Conservation (phyloP, 1,284 basidiomycete genomes). For the Sphagnurus paluster region DNA sequence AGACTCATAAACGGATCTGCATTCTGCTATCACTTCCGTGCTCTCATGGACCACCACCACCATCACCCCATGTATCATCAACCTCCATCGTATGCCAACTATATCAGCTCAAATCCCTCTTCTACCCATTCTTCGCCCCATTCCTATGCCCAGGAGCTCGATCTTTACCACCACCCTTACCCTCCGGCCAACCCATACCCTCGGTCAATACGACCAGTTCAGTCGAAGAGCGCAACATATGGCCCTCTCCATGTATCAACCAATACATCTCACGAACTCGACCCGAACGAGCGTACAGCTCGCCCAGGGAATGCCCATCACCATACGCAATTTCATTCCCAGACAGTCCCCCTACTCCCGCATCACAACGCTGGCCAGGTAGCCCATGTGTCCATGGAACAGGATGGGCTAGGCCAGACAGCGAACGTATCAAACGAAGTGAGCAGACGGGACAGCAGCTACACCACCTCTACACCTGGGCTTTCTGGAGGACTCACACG, state of each 20-base stretch:
- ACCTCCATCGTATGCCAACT: constrained; percentile 19
- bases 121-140: constrained; percentile 38
- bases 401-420: constrained; percentile 12
- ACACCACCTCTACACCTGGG: constrained; percentile 29
- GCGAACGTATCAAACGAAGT: constrained; percentile 1
- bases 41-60: constrained; percentile 18
- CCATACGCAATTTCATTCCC: constrained; percentile 39
- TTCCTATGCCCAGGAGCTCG: constrained; percentile 32
- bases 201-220: constrained; percentile 8
- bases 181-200: constrained; percentile 13
- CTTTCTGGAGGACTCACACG: constrained; percentile 48
- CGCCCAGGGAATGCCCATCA: constrained; percentile 43
- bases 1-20: constrained; percentile 11
- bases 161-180: constrained; percentile 21
- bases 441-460: constrained; percentile 9
- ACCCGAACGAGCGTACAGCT: constrained; percentile 44
- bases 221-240: constrained; percentile 16
- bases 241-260: constrained; percentile 37
- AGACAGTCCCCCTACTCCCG: constrained; percentile 24
- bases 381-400: constrained; percentile 12
- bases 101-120: constrained; percentile 29
- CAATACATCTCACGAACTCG: constrained; percentile 34
- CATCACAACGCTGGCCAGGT: constrained; percentile 14
- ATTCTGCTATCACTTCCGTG: constrained; percentile 1
- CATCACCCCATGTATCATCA: constrained; percentile 12